A percentile compares a stretch with the other conserved stretches of the same genome.
Evolutionary conservation across 1,284 basidiomycete species (phyloP).

Genomic region (Rhodotorula mucilaginosa): DNA sequence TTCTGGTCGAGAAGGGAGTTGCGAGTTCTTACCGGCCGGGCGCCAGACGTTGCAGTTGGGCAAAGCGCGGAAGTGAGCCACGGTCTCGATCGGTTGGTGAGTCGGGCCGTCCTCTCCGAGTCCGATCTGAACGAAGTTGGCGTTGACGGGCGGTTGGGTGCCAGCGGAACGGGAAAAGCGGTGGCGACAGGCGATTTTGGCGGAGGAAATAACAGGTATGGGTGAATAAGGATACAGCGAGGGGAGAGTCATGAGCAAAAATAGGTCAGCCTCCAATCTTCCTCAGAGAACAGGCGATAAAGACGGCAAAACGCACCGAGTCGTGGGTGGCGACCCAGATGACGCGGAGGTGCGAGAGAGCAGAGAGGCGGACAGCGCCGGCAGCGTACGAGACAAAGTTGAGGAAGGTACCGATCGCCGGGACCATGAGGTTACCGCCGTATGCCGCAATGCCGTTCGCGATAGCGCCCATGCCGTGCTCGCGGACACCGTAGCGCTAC

Average conservation of each 20-base stretch:
- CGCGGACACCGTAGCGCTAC: slow-evolving; percentile 81
- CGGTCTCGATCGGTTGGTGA: slow-evolving; percentile 74
- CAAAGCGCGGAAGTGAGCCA: slow-evolving; percentile 68
- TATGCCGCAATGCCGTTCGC: slow-evolving; percentile 56
- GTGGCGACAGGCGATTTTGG: neutral
- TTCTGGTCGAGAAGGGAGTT: slow-evolving; percentile 45
- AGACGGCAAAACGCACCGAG: slow-evolving; percentile 39
- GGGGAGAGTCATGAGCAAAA: too few species aligned
- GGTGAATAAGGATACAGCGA: too few species aligned
- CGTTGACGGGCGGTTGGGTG: neutral
- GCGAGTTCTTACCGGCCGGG: slow-evolving; percentile 8
- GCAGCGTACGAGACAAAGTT: slow-evolving; percentile 90
- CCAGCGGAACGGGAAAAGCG: neutral
- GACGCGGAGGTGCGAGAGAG: slow-evolving; percentile 82
- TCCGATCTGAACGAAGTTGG: slow-evolving; percentile 1
- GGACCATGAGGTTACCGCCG: slow-evolving; percentile 42
- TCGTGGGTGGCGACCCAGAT: slow-evolving; percentile 78
- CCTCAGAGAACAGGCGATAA: too few species aligned
- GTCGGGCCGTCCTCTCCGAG: slow-evolving; percentile 90
- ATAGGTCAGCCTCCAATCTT: too few species aligned
- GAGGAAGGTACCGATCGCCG: slow-evolving; percentile 50
- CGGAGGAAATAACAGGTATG: too few species aligned
- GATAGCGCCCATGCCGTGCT: slow-evolving; percentile 95
- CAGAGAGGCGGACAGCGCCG: slow-evolving; percentile 86
- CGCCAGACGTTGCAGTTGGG: slow-evolving; percentile 61